Evolutionary conservation across 371 early-diverging fungal species (phyloP), one percentile per base, ranked within the genome.

Genomic region (Choanephora cucurbitarum): DNA sequence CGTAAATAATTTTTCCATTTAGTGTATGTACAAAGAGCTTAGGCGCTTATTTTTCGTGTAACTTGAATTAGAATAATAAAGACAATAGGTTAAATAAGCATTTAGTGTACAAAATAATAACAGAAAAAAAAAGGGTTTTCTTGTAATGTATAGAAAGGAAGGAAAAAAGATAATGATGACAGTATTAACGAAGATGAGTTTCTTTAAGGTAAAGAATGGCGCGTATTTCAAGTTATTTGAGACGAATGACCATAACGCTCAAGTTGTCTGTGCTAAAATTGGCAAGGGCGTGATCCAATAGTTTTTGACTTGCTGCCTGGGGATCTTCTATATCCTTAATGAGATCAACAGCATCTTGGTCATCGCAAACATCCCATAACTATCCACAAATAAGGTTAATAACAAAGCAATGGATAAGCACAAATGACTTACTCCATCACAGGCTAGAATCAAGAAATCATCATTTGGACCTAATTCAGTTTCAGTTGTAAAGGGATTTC

Each of bases 301-400:
- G 79, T 34, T 80, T 73, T 52, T 90, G 86, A 57, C 92, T 87
- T 2, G 97, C 97, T 45, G 75, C 79, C 52, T 88, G 87, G 31
- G 96, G 91, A 68, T 93, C 91, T 31, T 64, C 28, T 18, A 86
- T 80, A 40, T 87, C 86, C 67, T 82, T 78, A 54, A 96, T 78
- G 55, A 95, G 72, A 64, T 97, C 92, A n/a, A 93, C 87, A 5
- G 97, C 98, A 55, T 91, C 86, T 70, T 98, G 93, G 71, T 98
- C 98, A 10, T 88, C 81, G 70, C 96, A 95, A n/a, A 97, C 98
- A 77, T 98, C 99, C 99, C 99, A 98, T 34, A 98, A 70, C 89
- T 91, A n/a, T n/a, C n/a, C n/a, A n/a, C n/a, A n/a, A n/a, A n/a
- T n/a, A n/a, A n/a, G n/a, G n/a, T 64, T 31, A n/a, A 15, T 42